phyloP scores from a whole-genome alignment of 2,329 filamentous ascomycete genomes.

The Cladosporium cucumerinum region DNA sequence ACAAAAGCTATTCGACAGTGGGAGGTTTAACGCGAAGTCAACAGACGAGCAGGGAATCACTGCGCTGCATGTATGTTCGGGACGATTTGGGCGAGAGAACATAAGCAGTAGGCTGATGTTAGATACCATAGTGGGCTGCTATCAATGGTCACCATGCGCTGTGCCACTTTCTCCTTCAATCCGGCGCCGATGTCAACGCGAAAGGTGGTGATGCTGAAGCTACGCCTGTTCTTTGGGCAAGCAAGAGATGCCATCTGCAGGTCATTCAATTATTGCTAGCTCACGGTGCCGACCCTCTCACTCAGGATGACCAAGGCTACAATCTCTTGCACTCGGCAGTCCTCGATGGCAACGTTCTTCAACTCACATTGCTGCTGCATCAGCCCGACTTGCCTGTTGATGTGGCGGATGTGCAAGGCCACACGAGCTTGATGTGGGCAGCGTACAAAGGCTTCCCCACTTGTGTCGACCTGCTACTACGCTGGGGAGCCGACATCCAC shows the following conservation, averaged over 20 bases:
- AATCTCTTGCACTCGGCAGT: slow-evolving; percentile 97
- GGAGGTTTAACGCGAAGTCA: slow-evolving; percentile 77
- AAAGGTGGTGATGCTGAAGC: slow-evolving; percentile 95
- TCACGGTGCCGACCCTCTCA: slow-evolving; percentile 85
- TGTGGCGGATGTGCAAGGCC: slow-evolving; percentile 80
- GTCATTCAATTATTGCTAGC: slow-evolving; percentile 89
- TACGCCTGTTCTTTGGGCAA: slow-evolving; percentile 94
- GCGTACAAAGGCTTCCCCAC: slow-evolving; percentile 95
- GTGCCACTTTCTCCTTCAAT: slow-evolving; percentile 88
- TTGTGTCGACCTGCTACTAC: slow-evolving; percentile 85
- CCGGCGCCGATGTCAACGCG: slow-evolving; percentile 85
- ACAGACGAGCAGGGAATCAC: slow-evolving; percentile 91
- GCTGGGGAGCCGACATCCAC: slow-evolving; percentile 94
- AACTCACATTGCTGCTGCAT: slow-evolving; percentile 85
- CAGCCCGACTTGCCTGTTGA: slow-evolving; percentile 88
- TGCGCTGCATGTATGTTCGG: slow-evolving; percentile 74
- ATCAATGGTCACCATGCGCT: slow-evolving; percentile 99
- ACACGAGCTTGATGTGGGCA: slow-evolving; percentile 97
- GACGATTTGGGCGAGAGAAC: not conserved
- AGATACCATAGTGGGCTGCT: slow-evolving; percentile 74
- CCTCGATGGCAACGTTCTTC: slow-evolving; percentile 90
- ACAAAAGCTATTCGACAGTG: slow-evolving; percentile 82
- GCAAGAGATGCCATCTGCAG: slow-evolving; percentile 94
- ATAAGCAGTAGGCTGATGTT: slow-evolving; percentile 9
- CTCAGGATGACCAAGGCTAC: slow-evolving; percentile 93